Percentiles rank a stretch among this genome's conserved stretches.
These are phyloP conservation scores for Scedosporium apiospermum DNA, from an alignment of 2,329 filamentous ascomycete species.

Conservation along the genomic window DNA sequence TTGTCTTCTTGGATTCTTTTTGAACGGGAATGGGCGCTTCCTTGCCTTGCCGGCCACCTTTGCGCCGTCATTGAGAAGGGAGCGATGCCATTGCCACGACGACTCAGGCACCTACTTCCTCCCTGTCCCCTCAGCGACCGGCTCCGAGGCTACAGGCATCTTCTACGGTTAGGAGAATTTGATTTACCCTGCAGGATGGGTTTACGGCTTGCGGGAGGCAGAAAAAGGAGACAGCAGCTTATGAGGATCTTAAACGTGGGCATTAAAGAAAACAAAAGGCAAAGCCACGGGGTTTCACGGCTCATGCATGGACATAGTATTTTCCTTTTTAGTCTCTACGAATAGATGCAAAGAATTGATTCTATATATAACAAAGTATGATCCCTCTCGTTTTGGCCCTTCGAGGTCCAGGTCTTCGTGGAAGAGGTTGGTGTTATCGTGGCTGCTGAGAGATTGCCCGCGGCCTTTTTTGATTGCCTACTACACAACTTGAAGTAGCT, in stretches of 20 bases:
- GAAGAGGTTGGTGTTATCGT: no score
- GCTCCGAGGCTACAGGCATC: no score
- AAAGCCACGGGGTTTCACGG: background rate
- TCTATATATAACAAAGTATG: background rate
- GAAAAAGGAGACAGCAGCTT: background rate
- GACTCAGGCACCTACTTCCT: background rate
- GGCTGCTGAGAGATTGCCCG: no score
- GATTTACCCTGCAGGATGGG: no score
- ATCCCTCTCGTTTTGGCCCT: slow-evolving; percentile 7
- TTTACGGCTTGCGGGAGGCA: background rate
- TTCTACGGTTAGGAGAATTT: no score
- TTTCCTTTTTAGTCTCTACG: background rate
- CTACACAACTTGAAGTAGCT: no score
- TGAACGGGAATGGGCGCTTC: background rate
- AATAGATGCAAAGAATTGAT: background rate
- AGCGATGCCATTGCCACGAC: background rate
- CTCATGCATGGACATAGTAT: background rate
- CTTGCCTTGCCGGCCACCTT: background rate
- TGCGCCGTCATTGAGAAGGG: background rate
- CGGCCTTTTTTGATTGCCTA: no score
- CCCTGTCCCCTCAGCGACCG: background rate
- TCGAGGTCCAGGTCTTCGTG: no score
- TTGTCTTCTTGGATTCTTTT: background rate
- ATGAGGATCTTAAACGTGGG: background rate
- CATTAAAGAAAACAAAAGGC: background rate